phyloP scores from a whole-genome alignment of 345 rosid genomes.

The Salix caprea region DNA sequence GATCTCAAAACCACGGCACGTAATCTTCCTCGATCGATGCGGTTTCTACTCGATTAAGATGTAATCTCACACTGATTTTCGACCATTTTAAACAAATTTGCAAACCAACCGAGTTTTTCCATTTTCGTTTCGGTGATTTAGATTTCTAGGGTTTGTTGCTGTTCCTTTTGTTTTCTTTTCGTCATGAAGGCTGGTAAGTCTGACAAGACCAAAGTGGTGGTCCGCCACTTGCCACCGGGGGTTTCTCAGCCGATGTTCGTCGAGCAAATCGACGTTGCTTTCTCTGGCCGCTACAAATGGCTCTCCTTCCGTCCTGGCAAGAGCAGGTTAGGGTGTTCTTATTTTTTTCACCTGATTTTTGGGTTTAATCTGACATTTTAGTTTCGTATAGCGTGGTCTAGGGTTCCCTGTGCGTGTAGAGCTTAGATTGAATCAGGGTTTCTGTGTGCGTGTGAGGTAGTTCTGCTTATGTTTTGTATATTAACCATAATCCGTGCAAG shows the following conservation, averaged over 20 bases:
- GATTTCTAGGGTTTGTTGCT: constrained; percentile 23
- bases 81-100: not conserved
- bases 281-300: constrained; percentile 62
- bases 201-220: constrained; percentile 71
- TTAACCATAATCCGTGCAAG: not conserved
- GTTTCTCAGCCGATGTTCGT: constrained; percentile 41
- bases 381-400: not conserved
- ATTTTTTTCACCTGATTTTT: not conserved
- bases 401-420: not conserved
- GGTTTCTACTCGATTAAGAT: constrained; percentile 18
- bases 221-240: constrained; percentile 68
- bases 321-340: constrained; percentile 42
- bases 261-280: constrained; percentile 52
- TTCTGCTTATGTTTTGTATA: not conserved
- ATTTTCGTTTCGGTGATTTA: constrained; percentile 18
- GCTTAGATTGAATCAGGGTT: too few species aligned
- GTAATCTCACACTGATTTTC: constrained; percentile 26
- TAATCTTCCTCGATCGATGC: constrained; percentile 12
- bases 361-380: not conserved
- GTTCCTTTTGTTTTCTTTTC: constrained; percentile 8
- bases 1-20: constrained; percentile 7
- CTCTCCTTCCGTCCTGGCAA: constrained; percentile 56
- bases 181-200: constrained; percentile 50
- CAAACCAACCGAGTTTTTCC: not conserved
- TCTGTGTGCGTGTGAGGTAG: not conserved